These are phyloP conservation scores for Ceratocystiopsis brevicomis DNA, from an alignment of 2,329 filamentous ascomycete genomes.

Conservation along the genomic window DNA sequence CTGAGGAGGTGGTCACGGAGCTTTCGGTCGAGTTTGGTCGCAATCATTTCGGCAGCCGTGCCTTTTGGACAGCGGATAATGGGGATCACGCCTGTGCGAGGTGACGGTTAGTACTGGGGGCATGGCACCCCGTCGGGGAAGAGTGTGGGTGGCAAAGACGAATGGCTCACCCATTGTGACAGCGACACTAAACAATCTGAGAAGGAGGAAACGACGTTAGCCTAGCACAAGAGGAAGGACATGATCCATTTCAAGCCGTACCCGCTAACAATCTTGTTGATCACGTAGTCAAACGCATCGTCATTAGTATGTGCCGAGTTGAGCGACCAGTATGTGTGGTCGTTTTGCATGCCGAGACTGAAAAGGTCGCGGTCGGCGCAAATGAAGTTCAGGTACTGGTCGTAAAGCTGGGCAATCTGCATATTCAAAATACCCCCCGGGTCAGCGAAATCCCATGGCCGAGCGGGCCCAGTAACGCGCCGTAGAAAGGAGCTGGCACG, in stretches of 20 bases:
- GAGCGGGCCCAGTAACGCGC: no score
- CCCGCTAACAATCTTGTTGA: conserved; percentile 85
- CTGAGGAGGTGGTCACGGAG: conserved; percentile 91
- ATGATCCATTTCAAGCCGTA: neutral
- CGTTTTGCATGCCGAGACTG: conserved; percentile 79
- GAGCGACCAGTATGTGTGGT: conserved; percentile 83
- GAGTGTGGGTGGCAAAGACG: neutral
- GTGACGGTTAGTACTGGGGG: conserved; percentile 11
- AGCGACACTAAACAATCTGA: conserved; percentile 74
- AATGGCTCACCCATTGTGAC: conserved; percentile 71
- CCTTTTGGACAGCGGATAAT: conserved; percentile 90
- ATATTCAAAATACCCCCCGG: no score
- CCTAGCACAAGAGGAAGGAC: neutral
- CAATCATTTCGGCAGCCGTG: conserved; percentile 84
- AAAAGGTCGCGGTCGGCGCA: conserved; percentile 92
- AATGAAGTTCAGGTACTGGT: conserved; percentile 95
- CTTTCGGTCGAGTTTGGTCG: conserved; percentile 84
- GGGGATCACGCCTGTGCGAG: conserved; percentile 55
- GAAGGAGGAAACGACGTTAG: neutral
- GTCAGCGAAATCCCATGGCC: no score
- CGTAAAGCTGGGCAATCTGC: conserved; percentile 77
- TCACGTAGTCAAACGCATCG: conserved; percentile 66
- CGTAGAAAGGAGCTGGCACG: no score
- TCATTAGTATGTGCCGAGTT: conserved; percentile 86
- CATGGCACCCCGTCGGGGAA: neutral